A percentile compares a stretch with the other conserved stretches of the same genome.
These are phyloP conservation scores for Camellia sinensis DNA, from an alignment of 148 eudicot species.

Conservation along the genomic window DNA sequence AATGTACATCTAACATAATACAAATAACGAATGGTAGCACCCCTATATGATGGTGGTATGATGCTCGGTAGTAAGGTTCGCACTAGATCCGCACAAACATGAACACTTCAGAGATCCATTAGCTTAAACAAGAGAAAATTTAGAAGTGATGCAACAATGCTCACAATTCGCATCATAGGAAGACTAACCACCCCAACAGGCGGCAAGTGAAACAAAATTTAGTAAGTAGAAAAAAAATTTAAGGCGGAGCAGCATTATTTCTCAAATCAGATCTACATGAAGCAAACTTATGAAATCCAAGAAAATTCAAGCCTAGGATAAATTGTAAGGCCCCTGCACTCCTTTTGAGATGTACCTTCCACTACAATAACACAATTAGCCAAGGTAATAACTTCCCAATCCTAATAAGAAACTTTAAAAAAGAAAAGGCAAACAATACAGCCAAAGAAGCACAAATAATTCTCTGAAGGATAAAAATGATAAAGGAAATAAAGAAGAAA, in stretches of 20 bases:
- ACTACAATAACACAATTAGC: neutral
- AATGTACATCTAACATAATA: conserved; percentile 70
- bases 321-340: neutral
- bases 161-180: neutral
- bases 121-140: neutral
- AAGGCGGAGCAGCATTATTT: neutral
- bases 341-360: neutral
- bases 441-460: no score
- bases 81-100: conserved; percentile 65
- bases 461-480: no score
- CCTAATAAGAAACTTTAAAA: no score
- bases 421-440: no score
- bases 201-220: neutral
- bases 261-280: neutral
- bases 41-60: conserved; percentile 90
- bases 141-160: neutral
- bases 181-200: neutral
- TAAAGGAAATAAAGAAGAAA: no score
- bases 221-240: neutral
- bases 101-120: neutral
- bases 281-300: neutral
- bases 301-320: neutral
- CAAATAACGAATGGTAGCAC: conserved; percentile 80
- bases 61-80: conserved; percentile 66
- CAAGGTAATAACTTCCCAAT: no score